Evolutionary conservation across 257 asterid genomes (phyloP).

Genomic region (Solanum sitiens): DNA sequence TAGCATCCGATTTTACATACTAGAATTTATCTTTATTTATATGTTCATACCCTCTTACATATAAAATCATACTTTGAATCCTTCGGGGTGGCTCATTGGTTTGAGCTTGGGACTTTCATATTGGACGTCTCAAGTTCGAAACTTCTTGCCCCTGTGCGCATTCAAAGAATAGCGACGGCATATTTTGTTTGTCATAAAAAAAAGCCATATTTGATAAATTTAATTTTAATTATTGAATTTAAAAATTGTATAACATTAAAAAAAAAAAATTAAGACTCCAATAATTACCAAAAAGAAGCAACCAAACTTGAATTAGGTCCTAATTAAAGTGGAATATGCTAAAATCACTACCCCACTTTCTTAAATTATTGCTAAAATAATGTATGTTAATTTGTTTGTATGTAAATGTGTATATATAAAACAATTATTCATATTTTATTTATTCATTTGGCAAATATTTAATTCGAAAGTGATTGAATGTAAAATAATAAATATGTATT

Average conservation of each 20-base stretch:
- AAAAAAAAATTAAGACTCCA: too few species aligned
- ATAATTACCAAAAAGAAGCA: neutral
- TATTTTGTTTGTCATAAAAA: too few species aligned
- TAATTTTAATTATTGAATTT: too few species aligned
- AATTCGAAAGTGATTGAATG: neutral
- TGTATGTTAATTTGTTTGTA: neutral
- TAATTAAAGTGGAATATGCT: neutral
- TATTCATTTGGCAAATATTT: neutral
- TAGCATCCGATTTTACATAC: too few species aligned
- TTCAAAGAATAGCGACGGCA: too few species aligned
- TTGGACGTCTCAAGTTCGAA: too few species aligned
- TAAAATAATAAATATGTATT: neutral
- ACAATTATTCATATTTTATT: neutral
- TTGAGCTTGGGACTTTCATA: too few species aligned
- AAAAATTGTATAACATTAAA: too few species aligned
- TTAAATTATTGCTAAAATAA: neutral
- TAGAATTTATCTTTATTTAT: too few species aligned
- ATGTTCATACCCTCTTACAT: too few species aligned
- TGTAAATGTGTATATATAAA: neutral
- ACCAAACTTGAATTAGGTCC: neutral
- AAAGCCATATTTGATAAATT: too few species aligned
- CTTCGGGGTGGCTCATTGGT: fast-evolving
- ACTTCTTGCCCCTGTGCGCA: fast-evolving
- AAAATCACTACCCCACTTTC: neutral
- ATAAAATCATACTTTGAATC: too few species aligned